A percentile compares a stretch with the other conserved stretches of the same genome.
Evolutionary conservation across 805 yeast genomes (phyloP).

Genomic region (Metschnikowia arizonensis): DNA sequence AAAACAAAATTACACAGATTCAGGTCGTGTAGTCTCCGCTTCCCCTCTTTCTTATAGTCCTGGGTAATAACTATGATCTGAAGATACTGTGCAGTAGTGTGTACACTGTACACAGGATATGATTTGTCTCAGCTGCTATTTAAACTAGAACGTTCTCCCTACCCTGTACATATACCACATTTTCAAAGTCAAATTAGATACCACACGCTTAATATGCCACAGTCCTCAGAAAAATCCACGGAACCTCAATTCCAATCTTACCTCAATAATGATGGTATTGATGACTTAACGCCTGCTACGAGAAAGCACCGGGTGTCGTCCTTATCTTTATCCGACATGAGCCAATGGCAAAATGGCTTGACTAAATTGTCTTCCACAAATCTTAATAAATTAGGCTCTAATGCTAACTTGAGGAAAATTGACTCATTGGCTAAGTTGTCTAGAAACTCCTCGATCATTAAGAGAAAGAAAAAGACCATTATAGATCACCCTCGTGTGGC

Average conservation of each 20-base stretch:
- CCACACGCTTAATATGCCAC: conserved; percentile 1
- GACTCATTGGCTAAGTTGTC: conserved; percentile 44
- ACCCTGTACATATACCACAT: background rate
- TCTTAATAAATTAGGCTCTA: conserved; percentile 31
- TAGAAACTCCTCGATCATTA: conserved; percentile 43
- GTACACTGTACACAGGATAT: conserved; percentile 1
- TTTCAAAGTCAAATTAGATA: background rate
- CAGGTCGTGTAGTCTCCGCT: background rate
- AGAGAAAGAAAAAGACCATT: conserved; percentile 46
- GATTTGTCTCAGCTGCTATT: conserved; percentile 4
- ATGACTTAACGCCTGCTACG: conserved; percentile 56
- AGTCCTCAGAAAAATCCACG: conserved; percentile 10
- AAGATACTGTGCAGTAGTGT: conserved; percentile 4
- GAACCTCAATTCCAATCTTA: conserved; percentile 44
- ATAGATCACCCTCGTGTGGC: conserved; percentile 73
- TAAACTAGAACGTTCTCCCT: conserved; percentile 4
- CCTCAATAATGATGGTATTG: conserved; percentile 71
- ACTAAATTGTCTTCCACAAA: conserved; percentile 38
- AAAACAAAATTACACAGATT: background rate
- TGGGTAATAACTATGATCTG: background rate
- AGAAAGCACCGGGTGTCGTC: conserved; percentile 64
- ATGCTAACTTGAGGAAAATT: conserved; percentile 38
- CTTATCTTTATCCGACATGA: conserved; percentile 59
- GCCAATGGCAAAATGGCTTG: conserved; percentile 56
- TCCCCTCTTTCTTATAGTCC: background rate